Conservation (phyloP, 768 basidiomycete species). For the Artomyces pyxidatus region DNA sequence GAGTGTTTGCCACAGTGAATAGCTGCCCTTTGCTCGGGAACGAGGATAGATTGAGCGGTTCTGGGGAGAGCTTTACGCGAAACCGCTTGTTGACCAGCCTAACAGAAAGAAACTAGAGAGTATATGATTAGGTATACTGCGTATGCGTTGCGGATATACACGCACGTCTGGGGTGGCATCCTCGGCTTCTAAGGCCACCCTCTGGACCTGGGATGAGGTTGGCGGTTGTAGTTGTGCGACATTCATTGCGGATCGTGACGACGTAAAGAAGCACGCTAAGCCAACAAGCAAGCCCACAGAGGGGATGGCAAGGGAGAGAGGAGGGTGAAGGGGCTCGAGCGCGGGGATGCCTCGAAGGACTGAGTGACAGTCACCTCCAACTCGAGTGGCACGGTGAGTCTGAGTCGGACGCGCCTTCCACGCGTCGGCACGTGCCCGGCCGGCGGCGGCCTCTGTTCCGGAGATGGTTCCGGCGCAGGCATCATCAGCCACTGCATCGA, state of each 20-base stretch:
- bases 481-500: no score
- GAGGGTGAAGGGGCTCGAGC: not conserved
- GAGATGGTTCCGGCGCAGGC: no score
- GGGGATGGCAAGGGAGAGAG: not conserved
- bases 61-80: conserved; percentile 53
- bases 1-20: conserved; percentile 50
- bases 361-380: no score
- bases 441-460: no score
- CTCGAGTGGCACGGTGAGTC: no score
- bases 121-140: not conserved
- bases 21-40: conserved; percentile 40
- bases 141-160: not conserved
- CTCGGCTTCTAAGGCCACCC: conserved; percentile 10
- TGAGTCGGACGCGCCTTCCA: no score
- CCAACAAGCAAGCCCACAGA: no score
- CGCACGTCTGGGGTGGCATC: conserved; percentile 15
- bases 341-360: no score
- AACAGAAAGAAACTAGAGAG: conserved; percentile 29
- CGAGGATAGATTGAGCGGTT: conserved; percentile 34
- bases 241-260: conserved; percentile 3
- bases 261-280: no score
- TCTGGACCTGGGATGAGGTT: conserved; percentile 5
- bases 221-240: conserved; percentile 13
- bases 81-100: conserved; percentile 47
- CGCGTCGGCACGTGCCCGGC: no score